Base-by-base conservation (phyloP, 805 yeast species). In the Saccharomycopsis fibuligera region DNA sequence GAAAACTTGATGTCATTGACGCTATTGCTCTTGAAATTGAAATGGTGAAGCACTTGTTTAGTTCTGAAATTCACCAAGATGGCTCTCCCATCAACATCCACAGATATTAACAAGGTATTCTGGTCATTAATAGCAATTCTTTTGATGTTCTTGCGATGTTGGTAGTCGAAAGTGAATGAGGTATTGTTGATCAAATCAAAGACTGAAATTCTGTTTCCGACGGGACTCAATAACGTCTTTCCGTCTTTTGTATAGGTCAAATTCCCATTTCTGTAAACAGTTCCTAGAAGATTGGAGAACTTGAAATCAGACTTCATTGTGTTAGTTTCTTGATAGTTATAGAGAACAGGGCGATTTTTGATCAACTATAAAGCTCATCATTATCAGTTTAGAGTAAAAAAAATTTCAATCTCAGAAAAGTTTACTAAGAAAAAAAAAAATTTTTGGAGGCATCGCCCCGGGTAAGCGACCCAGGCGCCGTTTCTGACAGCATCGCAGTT, bases 181-280 rank as follows among this genome's bases (percentile, higher is more conserved):
- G 79, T 82, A 64, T 83, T 89, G 60, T 86, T 83, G 45, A 86
- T 73, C 54, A 91, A 71, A 66, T 93, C 96, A 66, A 90, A 93
- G 48, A 86, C 86, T 16, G 89, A 75, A 27, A 93, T 90, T 61
- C 98, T 69, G 64, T 91, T 93, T 12, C 99, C 99, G 2, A 93
- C 98, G 0, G 99, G 98, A 51, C 93, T 82, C 41, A 93, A 67
- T 30, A 93, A 70, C 48, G 78, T 76, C 9, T 84, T 79, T 2
- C 99, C 99, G 61, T 90, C 96, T 1, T 82, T 78, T 1, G 95
- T 82, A 68, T 83, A 93, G 4, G 83, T 72, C 24, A 93, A 68
- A 63, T 91, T 89, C n/a, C 98, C 99, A 61, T 84, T 86, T 44
- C 95, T 73, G 62, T 93, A 93, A 2, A 93, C 98, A 0, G 98